Base-by-base conservation (phyloP, 1,139 yeast genomes). In the Maudiozyma humilis region DNA sequence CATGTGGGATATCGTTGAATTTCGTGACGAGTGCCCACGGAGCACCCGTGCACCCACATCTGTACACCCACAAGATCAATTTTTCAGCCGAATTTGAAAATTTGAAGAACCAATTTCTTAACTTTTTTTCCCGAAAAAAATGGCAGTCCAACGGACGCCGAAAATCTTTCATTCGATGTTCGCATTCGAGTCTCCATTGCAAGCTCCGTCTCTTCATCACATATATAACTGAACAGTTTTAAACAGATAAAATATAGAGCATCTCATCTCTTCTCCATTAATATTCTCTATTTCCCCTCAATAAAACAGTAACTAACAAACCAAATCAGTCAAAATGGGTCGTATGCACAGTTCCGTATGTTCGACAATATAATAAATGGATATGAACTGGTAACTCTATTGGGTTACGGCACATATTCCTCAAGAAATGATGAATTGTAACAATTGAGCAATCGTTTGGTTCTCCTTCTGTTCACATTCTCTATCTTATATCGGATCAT, bases 271-370 rank as follows among this genome's bases (percentile, higher is more conserved):
- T 4, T 3, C 18, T 14, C 15, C 17, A 7, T 23, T 12, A 13
- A 6, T 8, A 1, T 13, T 20, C 3, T 3, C 10, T n/a, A 17
- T 27, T 36, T 37, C n/a, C 20, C 2, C 7, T 12, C 10, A 39
- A 33, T 13, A 27, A 8, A 47, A 45, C 51, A 50, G 45, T 41
- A 47, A 50, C 47, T 47, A 41, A 40, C 18, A 40, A 40, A 40
- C 42, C 36, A 49, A 54, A 71, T 64, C 72, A 67, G 67, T 69
- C 74, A 76, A 71, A 67, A 79, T 79, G 85, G 86, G 82, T 79
- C 83, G 86, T 76, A 75, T 79, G 79, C 86, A 79, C 75, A 77
- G 83, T 72, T 67, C 78, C 70, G 85, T 79, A 79, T 76, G 85
- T 79, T 55, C 49, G 36, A 15, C 15, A 25, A 36, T 25, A 15